These are phyloP conservation scores for Tetrapisispora pingtungensis DNA, from an alignment of 805 yeast species.

Conservation along the genomic window DNA sequence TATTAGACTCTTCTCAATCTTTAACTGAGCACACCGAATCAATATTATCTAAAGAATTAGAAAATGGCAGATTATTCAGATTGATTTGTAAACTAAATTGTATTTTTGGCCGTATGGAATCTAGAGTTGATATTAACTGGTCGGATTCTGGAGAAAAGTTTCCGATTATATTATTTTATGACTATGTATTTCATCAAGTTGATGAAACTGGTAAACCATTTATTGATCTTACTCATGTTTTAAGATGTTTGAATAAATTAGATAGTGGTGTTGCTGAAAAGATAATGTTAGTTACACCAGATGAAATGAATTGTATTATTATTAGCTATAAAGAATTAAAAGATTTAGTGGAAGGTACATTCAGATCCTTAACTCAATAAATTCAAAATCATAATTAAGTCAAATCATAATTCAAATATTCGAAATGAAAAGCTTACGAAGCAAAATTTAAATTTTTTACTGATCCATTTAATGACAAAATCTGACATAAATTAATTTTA, in stretches of 20 bases:
- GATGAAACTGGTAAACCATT: conserved; percentile 71
- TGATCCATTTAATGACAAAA: too few relatives aligned
- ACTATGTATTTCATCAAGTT: conserved; percentile 75
- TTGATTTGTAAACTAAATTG: conserved; percentile 72
- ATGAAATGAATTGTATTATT: conserved; percentile 76
- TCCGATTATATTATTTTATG: conserved; percentile 64
- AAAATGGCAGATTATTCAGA: conserved; percentile 80
- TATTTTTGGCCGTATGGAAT: conserved; percentile 65
- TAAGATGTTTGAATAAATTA: conserved; percentile 71
- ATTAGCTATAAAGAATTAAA: conserved; percentile 77
- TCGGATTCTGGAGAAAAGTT: conserved; percentile 68
- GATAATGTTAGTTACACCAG: conserved; percentile 68
- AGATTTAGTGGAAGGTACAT: conserved; percentile 58
- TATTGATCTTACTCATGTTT: conserved; percentile 72
- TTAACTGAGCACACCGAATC: conserved; percentile 51
- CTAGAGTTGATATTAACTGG: conserved; percentile 48
- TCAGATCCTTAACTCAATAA: conserved; percentile 33
- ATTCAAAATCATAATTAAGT: too few relatives aligned
- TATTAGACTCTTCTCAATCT: conserved; percentile 42
- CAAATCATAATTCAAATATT: background rate
- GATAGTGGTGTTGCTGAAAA: conserved; percentile 89
- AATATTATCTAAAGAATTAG: conserved; percentile 61
- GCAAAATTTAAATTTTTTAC: too few relatives aligned
- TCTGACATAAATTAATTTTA: too few relatives aligned
- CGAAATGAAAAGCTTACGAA: background rate